A percentile compares a stretch with the other conserved stretches of the same genome.
These are phyloP conservation scores for Candida nitratophila DNA, from an alignment of 805 yeast genomes.

Conservation along the genomic window DNA sequence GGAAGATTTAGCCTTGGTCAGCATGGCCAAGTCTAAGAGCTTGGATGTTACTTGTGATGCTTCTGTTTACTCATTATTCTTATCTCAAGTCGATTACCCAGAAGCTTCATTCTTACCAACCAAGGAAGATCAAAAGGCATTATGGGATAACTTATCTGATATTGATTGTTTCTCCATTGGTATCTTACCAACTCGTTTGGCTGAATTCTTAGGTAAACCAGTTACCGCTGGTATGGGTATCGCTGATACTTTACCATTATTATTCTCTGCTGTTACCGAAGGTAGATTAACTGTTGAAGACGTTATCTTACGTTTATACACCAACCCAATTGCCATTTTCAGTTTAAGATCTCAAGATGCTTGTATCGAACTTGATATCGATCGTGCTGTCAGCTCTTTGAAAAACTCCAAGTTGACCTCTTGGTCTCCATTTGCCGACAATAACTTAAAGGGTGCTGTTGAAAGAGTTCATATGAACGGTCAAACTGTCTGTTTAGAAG, in stretches of 20 bases:
- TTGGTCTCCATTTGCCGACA: constrained; percentile 52
- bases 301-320: constrained; percentile 65
- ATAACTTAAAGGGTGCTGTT: constrained; percentile 66
- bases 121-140: constrained; percentile 67
- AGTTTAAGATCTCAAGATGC: constrained; percentile 78
- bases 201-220: constrained; percentile 54
- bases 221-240: constrained; percentile 71
- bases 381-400: constrained; percentile 47
- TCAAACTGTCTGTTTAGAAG: constrained; percentile 80
- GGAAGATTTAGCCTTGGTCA: constrained; percentile 77
- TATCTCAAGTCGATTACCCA: constrained; percentile 65
- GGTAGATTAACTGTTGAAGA: constrained; percentile 68
- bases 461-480: constrained; percentile 80
- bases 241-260: constrained; percentile 72
- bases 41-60: constrained; percentile 87
- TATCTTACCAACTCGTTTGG: constrained; percentile 63
- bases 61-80: constrained; percentile 69
- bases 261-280: constrained; percentile 71
- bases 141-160: constrained; percentile 68
- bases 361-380: constrained; percentile 74
- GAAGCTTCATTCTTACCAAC: constrained; percentile 73
- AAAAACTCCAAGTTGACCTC: constrained; percentile 30
- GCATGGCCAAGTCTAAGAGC: constrained; percentile 78
- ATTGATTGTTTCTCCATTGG: constrained; percentile 90
- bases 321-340: constrained; percentile 76